Percentiles rank a stretch among this genome's conserved stretches.
Conservation (phyloP, 805 yeast species). For the Wickerhamiella alocasiicola region DNA sequence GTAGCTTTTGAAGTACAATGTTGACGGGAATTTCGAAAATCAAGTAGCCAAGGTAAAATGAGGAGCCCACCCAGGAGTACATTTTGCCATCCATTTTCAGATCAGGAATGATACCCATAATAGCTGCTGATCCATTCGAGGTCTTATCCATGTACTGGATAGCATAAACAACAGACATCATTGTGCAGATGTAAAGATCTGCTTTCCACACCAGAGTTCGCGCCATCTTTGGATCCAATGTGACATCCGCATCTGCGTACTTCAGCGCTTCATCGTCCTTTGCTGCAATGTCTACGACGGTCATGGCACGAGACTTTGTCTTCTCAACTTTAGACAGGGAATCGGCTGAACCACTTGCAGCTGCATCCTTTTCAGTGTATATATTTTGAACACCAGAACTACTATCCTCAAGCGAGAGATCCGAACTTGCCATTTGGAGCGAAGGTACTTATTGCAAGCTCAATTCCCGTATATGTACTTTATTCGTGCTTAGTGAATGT, state of each 20-base stretch:
- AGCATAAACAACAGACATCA: constrained; percentile 38
- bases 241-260: constrained; percentile 4
- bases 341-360: no score
- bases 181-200: constrained; percentile 39
- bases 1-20: constrained; percentile 40
- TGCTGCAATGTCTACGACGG: not conserved
- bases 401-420: no score
- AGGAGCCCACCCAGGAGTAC: no score
- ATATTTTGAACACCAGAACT: no score
- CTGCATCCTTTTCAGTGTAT: no score
- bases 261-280: constrained; percentile 9
- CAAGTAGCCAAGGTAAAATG: no score
- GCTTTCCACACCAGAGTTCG: constrained; percentile 35
- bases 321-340: no score
- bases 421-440: no score
- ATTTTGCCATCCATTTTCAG: constrained; percentile 34
- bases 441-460: no score
- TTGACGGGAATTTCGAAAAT: constrained; percentile 39
- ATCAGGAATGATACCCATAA: constrained; percentile 38
- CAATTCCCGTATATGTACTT: no score
- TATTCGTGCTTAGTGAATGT: no score
- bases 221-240: constrained; percentile 11
- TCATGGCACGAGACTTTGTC: no score
- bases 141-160: constrained; percentile 50
- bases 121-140: constrained; percentile 39